These are phyloP conservation scores for Hansfordia pulvinata DNA, from an alignment of 2,329 filamentous ascomycete species.

Conservation along the genomic window DNA sequence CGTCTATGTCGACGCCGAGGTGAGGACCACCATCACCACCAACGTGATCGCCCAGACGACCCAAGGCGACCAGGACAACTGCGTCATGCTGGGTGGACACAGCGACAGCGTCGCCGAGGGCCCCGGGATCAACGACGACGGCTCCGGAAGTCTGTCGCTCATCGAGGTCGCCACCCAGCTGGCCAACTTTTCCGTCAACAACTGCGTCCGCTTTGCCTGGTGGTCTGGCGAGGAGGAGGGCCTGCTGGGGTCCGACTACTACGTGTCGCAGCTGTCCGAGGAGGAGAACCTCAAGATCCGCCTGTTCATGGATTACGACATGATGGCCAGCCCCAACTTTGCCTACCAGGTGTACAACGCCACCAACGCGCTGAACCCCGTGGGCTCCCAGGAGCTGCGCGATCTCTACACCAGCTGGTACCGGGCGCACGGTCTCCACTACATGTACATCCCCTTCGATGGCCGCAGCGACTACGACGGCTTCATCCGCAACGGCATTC, in stretches of 20 bases:
- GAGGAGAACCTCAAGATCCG: conserved; percentile 50
- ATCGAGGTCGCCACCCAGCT: conserved; percentile 50
- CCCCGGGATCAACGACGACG: conserved; percentile 68
- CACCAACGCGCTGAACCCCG: conserved; percentile 56
- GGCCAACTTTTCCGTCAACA: conserved; percentile 42
- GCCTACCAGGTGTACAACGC: conserved; percentile 59
- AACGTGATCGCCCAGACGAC: conserved; percentile 52
- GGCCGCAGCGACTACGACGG: conserved; percentile 70
- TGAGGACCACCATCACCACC: conserved; percentile 36
- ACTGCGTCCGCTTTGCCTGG: conserved; percentile 55
- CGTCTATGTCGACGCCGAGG: conserved; percentile 45
- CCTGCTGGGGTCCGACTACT: conserved; percentile 49
- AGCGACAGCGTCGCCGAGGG: conserved; percentile 49
- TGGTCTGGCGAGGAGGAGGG: conserved; percentile 57
- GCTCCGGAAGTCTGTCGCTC: conserved; percentile 49
- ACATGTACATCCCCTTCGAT: conserved; percentile 61
- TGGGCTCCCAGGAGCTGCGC: conserved; percentile 56
- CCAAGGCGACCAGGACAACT: conserved; percentile 45
- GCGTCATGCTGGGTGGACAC: conserved; percentile 52
- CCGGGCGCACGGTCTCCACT: conserved; percentile 43
- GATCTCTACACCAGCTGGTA: conserved; percentile 58
- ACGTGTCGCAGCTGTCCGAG: conserved; percentile 36
- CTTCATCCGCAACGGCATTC: conserved; percentile 61
- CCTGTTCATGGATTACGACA: conserved; percentile 58
- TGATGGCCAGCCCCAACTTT: conserved; percentile 54